Percentiles rank a stretch among this genome's conserved stretches.
Conservation (phyloP, 331 rosid species). For the Quercus phellos region DNA sequence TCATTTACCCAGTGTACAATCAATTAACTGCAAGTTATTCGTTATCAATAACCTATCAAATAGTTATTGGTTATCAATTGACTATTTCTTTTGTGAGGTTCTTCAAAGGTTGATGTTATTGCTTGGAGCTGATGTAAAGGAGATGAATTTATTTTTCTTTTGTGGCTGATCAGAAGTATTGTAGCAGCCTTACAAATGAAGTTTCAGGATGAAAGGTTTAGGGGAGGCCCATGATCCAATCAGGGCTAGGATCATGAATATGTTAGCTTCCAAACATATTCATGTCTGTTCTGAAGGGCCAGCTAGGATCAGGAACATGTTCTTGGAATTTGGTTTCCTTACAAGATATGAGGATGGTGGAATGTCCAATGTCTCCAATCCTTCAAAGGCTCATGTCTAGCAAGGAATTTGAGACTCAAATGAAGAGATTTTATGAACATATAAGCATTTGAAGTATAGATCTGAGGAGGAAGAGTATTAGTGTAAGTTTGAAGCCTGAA, state of each 20-base stretch:
- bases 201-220: neutral
- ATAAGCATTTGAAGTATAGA: neutral
- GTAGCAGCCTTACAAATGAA: neutral
- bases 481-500: neutral
- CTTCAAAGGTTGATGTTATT: constrained; percentile 15
- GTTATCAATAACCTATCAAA: neutral
- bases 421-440: neutral
- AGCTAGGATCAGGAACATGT: neutral
- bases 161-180: neutral
- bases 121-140: neutral
- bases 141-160: neutral
- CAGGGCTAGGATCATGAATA: neutral
- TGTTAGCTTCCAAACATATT: too few species aligned
- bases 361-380: neutral
- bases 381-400: neutral
- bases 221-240: neutral
- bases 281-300: neutral
- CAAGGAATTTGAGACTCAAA: neutral
- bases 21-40: neutral
- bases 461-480: neutral
- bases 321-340: neutral
- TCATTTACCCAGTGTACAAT: neutral
- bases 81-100: constrained; percentile 9
- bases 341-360: neutral
- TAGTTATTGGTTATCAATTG: neutral